Percentiles rank a stretch among this genome's conserved stretches.
Evolutionary conservation across 352 stramenopile genomes (phyloP).

Genomic region (Globisporangium cederbergense): DNA sequence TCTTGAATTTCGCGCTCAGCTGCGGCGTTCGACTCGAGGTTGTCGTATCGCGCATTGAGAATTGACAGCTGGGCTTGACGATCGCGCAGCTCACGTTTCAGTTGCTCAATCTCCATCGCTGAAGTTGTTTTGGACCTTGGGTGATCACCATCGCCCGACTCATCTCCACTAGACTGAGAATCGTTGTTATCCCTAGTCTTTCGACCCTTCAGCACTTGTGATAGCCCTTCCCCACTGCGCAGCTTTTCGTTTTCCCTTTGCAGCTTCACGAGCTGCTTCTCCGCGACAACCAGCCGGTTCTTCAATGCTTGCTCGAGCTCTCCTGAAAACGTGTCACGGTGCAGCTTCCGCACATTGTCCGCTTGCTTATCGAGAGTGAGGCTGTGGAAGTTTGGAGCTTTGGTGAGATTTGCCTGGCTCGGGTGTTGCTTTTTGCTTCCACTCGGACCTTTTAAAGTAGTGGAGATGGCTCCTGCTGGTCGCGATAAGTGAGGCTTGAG

Average conservation of each 20-base stretch:
- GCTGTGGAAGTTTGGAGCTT: constrained; percentile 23
- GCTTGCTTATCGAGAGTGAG: constrained; percentile 40
- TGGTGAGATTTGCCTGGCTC: neutral
- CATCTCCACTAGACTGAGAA: constrained; percentile 15
- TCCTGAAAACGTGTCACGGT: constrained; percentile 45
- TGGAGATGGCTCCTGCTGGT: neutral
- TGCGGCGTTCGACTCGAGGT: constrained; percentile 76
- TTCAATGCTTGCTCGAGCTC: constrained; percentile 76
- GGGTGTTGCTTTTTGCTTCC: neutral
- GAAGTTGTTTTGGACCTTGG: constrained; percentile 11
- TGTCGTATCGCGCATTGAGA: constrained; percentile 87
- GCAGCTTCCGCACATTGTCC: constrained; percentile 39
- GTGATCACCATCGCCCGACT: constrained; percentile 26
- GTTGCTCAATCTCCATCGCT: constrained; percentile 42
- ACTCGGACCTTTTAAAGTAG: constrained; percentile 17
- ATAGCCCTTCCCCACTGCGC: constrained; percentile 9
- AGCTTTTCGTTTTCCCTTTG: constrained; percentile 72
- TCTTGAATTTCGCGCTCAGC: constrained; percentile 89
- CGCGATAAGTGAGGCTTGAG: constrained; percentile 20
- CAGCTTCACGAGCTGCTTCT: constrained; percentile 68
- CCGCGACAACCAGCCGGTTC: constrained; percentile 55
- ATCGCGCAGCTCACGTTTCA: constrained; percentile 77
- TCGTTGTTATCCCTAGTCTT: constrained; percentile 33
- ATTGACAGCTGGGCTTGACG: constrained; percentile 80
- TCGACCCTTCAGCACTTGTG: constrained; percentile 9